Evolutionary conservation across 371 early-diverging fungal genomes (phyloP).

Genomic region (Batkoa obscura): DNA sequence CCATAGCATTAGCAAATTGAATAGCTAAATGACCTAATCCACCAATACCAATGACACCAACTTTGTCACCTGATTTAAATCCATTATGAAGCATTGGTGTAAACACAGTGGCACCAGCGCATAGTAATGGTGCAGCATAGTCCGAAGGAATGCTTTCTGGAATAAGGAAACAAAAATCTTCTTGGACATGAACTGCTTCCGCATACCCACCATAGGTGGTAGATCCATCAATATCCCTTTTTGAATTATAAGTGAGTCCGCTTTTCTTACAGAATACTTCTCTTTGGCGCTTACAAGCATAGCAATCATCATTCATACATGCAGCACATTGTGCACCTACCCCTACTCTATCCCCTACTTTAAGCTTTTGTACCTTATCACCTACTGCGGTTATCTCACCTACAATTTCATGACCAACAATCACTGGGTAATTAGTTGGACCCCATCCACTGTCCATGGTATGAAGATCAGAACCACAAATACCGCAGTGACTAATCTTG

Average conservation of each 20-base stretch:
- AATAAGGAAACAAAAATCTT: constrained; percentile 24
- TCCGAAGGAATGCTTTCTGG: constrained; percentile 24
- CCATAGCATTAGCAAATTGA: constrained; percentile 38
- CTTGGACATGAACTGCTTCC: constrained; percentile 19
- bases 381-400: constrained; percentile 40
- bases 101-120: constrained; percentile 53
- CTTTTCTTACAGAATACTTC: constrained; percentile 33
- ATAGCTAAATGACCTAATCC: constrained; percentile 51
- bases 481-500: constrained; percentile 28
- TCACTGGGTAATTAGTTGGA: constrained; percentile 11
- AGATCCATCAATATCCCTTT: background rate
- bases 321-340: constrained; percentile 36
- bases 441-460: constrained; percentile 42
- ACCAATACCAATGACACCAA: constrained; percentile 51
- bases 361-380: constrained; percentile 18
- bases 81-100: constrained; percentile 27
- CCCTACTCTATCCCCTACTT: constrained; percentile 59
- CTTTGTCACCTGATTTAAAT: constrained; percentile 29
- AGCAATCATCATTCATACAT: constrained; percentile 20
- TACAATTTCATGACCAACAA: constrained; percentile 64
- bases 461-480: constrained; percentile 40
- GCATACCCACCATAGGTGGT: constrained; percentile 26
- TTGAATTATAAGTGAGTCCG: constrained; percentile 14
- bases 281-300: constrained; percentile 51
- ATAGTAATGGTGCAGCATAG: constrained; percentile 25